These are phyloP conservation scores for Lasiodiplodia hormozganensis DNA, from an alignment of 2,329 filamentous ascomycete species.

Conservation along the genomic window DNA sequence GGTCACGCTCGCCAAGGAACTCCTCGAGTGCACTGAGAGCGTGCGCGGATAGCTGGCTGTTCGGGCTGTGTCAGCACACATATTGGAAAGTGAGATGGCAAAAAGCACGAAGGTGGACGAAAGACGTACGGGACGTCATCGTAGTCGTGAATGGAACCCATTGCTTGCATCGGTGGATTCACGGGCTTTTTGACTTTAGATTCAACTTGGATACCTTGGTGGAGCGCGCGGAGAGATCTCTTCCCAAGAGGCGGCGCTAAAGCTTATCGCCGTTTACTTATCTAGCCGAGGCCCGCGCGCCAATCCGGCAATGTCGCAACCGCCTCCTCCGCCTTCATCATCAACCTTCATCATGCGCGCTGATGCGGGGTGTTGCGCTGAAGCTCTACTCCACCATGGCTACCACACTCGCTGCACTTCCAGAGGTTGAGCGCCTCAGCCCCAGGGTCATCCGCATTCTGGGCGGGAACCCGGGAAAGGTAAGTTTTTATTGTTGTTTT, in stretches of 20 bases:
- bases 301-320: slow-evolving; percentile 14
- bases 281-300: slow-evolving; percentile 21
- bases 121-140: slow-evolving; percentile 45
- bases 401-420: slow-evolving; percentile 51
- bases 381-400: slow-evolving; percentile 20
- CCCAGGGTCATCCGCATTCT: slow-evolving; percentile 81
- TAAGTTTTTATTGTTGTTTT: slow-evolving; percentile 51
- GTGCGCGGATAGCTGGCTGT: slow-evolving; percentile 68
- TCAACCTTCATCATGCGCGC: slow-evolving; percentile 12
- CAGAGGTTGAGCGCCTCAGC: slow-evolving; percentile 79
- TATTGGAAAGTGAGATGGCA: neutral
- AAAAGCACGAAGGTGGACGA: neutral
- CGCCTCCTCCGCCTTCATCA: slow-evolving; percentile 4
- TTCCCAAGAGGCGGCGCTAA: neutral
- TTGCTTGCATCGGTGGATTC: neutral
- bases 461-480: slow-evolving; percentile 89
- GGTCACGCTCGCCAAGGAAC: slow-evolving; percentile 77
- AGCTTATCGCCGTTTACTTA: neutral
- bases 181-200: neutral
- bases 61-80: neutral
- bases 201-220: slow-evolving; percentile 27
- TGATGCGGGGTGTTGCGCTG: neutral
- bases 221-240: slow-evolving; percentile 10
- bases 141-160: slow-evolving; percentile 35
- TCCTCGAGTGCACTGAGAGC: slow-evolving; percentile 73